Base-by-base conservation (phyloP, 2,329 filamentous ascomycete genomes). In the Penicillium sp. region DNA sequence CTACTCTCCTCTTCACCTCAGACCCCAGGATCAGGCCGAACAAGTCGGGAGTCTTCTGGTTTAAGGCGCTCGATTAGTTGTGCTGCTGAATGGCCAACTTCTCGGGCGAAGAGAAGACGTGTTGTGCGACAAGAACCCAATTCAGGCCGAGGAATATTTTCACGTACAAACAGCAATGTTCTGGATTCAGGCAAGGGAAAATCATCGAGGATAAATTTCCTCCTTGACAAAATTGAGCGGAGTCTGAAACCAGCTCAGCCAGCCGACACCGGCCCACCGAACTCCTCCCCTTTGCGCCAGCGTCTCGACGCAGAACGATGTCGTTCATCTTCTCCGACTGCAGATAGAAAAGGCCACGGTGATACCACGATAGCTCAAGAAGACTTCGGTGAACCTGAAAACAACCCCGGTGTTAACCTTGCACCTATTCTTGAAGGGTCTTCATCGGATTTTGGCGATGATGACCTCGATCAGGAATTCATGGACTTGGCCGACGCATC, bases 1-100 rank as follows among this genome's bases (percentile, higher is more conserved):
- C 77, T 91, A 26, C 85, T 89, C 77, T 80, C 87, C 2, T 90
- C 88, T 0, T 90, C 87, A 5, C 91, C 89, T 3, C 88, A 88
- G 51, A 86, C 86, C 31, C 82, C 85, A 1, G 75, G 72, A 1
- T 85, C 74, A 2, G 71, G 72, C 1, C 70, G 68, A 43, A 72
- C 70, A 33, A 71, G 73, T 53, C 75, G 75, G 61, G 77, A 76
- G 47, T 80, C 76, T 59, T 77, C 75, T 57, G 79, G 78, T 5
- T 72, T 91, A 43, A 82, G 87, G 64, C 83, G 88, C 62, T 82
- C 88, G 2, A 82, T 87, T 57, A 91, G 88, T 70, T 90, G 86
- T 68, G 88, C 87, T 19, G 79, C 83, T 24, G 84, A 89, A 63
- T 90, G 88, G 82, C 87, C 88, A n/a, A 77, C 73, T 4, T 79